phyloP scores from a whole-genome alignment of 768 basidiomycete species.

The Xanthoconium stramineum region DNA sequence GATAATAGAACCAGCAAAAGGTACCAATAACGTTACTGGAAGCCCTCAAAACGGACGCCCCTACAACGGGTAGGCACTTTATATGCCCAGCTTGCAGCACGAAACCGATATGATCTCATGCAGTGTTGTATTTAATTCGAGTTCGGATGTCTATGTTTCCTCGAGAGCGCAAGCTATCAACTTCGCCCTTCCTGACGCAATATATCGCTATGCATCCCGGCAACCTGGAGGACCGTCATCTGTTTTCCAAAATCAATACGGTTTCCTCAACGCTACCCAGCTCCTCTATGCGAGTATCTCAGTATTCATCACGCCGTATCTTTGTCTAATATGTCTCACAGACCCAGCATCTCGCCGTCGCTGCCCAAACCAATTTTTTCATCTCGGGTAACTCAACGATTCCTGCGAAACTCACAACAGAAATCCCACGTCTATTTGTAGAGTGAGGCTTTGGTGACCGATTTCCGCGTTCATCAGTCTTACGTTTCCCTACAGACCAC shows the following conservation, averaged over 20 bases:
- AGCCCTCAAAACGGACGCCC: conserved; percentile 41
- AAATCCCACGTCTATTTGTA: conserved; percentile 50
- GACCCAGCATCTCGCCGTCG: conserved; percentile 58
- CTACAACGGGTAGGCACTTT: conserved; percentile 53
- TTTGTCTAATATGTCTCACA: conserved; percentile 17
- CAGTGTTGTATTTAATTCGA: conserved; percentile 42
- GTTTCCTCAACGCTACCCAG: conserved; percentile 51
- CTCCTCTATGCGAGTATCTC: conserved; percentile 31
- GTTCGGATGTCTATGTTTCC: conserved; percentile 43
- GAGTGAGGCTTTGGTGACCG: conserved; percentile 42
- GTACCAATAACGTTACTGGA: conserved; percentile 52
- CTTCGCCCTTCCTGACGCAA: conserved; percentile 55
- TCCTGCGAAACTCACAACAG: conserved; percentile 37
- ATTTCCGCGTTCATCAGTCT: background rate
- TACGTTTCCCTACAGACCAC: conserved; percentile 35
- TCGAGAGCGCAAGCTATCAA: conserved; percentile 49
- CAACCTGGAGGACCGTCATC: conserved; percentile 38
- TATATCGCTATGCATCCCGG: conserved; percentile 51
- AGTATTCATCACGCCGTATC: background rate
- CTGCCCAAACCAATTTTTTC: conserved; percentile 62
- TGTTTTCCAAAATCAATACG: conserved; percentile 46
- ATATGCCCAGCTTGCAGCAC: background rate
- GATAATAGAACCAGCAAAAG: conserved; percentile 25
- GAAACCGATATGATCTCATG: background rate
- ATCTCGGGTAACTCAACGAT: conserved; percentile 37